These are phyloP conservation scores for Thermomucor indicae-seudaticae DNA, from an alignment of 371 early-diverging fungal genomes.

Conservation along the genomic window DNA sequence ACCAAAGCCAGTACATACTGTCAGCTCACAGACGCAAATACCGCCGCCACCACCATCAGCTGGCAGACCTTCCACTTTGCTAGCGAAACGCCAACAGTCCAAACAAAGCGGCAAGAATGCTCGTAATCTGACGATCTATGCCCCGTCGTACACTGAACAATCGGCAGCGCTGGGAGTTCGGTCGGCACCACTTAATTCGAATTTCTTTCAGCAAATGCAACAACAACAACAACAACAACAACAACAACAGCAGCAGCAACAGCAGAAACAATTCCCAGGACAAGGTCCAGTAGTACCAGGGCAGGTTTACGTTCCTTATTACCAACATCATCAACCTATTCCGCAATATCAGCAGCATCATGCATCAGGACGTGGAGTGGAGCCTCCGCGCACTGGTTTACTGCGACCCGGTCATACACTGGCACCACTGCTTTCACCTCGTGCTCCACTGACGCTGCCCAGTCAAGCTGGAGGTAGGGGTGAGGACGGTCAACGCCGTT, in stretches of 20 bases:
- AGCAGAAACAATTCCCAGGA: constrained; percentile 11
- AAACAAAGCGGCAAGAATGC: constrained; percentile 44
- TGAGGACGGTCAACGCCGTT: background rate
- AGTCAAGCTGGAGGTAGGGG: background rate
- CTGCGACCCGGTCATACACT: constrained; percentile 23
- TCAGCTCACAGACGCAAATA: constrained; percentile 27
- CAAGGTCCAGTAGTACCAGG: constrained; percentile 16
- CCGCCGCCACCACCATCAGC: constrained; percentile 4
- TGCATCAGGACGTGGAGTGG: background rate
- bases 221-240: constrained; percentile 8
- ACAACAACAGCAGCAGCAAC: constrained; percentile 11
- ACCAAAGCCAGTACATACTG: constrained; percentile 36
- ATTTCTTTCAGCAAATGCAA: constrained; percentile 30
- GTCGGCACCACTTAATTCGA: constrained; percentile 56
- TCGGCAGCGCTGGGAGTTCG: constrained; percentile 40
- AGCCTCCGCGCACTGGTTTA: constrained; percentile 7
- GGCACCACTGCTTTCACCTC: constrained; percentile 27
- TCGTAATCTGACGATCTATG: constrained; percentile 52
- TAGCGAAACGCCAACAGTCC: constrained; percentile 25
- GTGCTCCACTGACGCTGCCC: constrained; percentile 15
- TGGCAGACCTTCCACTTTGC: constrained; percentile 15
- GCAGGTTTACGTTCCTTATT: no score
- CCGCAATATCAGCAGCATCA: background rate
- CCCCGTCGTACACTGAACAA: constrained; percentile 54
- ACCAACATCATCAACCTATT: constrained; percentile 4